phyloP scores from a whole-genome alignment of 75 land plant genomes.

The Cupressus sempervirens region DNA sequence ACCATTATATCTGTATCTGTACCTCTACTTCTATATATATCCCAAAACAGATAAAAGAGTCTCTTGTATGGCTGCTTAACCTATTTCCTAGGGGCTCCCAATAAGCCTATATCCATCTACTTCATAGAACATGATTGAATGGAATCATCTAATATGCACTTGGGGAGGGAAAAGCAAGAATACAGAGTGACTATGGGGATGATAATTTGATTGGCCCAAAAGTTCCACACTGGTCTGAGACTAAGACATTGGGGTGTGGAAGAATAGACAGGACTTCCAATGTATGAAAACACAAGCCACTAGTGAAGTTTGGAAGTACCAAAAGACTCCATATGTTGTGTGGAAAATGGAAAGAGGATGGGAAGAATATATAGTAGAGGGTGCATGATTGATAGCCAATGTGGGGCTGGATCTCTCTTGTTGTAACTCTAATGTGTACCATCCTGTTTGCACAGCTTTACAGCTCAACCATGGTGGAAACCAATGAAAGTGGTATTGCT shows the following conservation, averaged over 20 bases:
- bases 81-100: not conserved
- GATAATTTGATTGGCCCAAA: not conserved
- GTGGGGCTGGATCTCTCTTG: not conserved
- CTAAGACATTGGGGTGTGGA: not conserved
- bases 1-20: not conserved
- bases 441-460: conserved; percentile 6
- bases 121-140: not conserved
- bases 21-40: not conserved
- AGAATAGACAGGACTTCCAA: not conserved
- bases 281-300: not conserved
- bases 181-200: not conserved
- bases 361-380: not conserved
- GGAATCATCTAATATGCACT: not conserved
- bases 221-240: not conserved
- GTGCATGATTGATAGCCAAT: conserved; percentile 2
- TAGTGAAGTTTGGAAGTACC: not conserved
- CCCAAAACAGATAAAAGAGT: not conserved
- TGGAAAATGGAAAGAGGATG: not conserved
- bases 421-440: not conserved
- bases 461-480: conserved; percentile 3
- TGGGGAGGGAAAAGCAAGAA: not conserved
- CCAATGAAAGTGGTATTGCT: not conserved
- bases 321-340: not conserved
- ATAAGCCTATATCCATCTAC: not conserved
- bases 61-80: not conserved